Evolutionary conservation across 495 filamentous ascomycete genomes (phyloP), one percentile per base, ranked within the genome.

Genomic region (Neurospora tetrasperma): DNA sequence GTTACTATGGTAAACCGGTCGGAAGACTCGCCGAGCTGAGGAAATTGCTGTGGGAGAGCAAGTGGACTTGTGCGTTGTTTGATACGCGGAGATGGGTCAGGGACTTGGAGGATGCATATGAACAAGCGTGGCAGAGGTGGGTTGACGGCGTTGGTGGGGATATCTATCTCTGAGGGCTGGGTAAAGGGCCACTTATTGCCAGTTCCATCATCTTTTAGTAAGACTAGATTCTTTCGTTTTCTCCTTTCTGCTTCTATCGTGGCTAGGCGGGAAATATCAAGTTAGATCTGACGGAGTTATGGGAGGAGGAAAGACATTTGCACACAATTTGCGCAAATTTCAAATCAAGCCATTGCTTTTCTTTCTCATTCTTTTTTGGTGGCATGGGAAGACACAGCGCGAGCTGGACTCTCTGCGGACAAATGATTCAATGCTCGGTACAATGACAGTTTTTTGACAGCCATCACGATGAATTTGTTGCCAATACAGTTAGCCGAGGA

Each of bases 61-160:
- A 94, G 73, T 94, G 92, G 89, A 89, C 83, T 39, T 95, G 93
- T 78, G 90, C 90, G 69, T 85, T 98, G 44, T 99, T 98, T 80
- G 92, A 99, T 82, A 99, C 96, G 31, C 85, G 84, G 75, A 87
- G 96, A 74, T 99, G 96, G 96, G 96, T 99, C 54, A 84, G 86
- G 46, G 94, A 98, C 84, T 79, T 99, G 72, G 96, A 99, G 83
- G 86, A 88, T 73, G 94, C 94, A 23, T 98, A 98, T 78, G 89
- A 91, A 73, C 88, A 90, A 78, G 94, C 94, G 11, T 99, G 96
- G 96, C 85, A 86, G 74, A 86, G 88, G 77, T 98, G 94, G 94
- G 96, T 93, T 42, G 86, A 84, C 42, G 94, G 92, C 42, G 90
- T 92, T 84, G 92, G 94, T 42, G 94, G 96, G 68, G 96, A 99